These are phyloP conservation scores for Solanum lycopersicoides DNA, from an alignment of 257 asterid species.

Conservation along the genomic window DNA sequence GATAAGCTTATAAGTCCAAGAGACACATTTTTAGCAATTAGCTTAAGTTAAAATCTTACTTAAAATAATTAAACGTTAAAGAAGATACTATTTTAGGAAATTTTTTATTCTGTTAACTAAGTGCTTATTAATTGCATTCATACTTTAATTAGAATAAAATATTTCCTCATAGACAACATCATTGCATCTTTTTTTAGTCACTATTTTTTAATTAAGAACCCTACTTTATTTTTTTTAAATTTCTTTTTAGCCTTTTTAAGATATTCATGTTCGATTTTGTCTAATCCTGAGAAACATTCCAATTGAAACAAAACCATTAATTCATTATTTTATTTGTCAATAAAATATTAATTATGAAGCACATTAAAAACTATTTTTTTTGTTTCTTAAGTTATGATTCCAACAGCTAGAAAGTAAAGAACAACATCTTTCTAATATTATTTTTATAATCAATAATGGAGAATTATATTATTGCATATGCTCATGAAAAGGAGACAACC, in stretches of 20 bases:
- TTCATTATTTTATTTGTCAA: not conserved
- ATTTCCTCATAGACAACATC: not conserved
- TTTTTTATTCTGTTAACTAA: not conserved
- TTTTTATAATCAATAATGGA: not conserved
- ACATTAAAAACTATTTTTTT: not conserved
- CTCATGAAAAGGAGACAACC: not conserved
- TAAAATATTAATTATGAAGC: not conserved
- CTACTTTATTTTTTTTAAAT: not conserved
- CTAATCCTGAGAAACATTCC: not conserved
- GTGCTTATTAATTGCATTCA: not conserved
- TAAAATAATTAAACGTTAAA: not conserved
- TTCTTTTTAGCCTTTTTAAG: not conserved
- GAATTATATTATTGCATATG: not conserved
- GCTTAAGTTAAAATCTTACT: not conserved
- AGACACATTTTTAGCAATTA: not conserved
- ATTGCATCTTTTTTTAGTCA: not conserved
- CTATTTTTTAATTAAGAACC: not conserved
- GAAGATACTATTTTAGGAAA: not conserved
- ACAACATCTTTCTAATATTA: not conserved
- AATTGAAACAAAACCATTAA: not conserved
- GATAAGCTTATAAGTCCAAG: not conserved
- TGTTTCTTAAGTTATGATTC: not conserved
- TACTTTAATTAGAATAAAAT: not conserved
- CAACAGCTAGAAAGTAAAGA: not conserved
- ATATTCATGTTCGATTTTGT: constrained; percentile 15